Evolutionary conservation across 257 asterid species (phyloP).

Genomic region (Cruciata laevipes): DNA sequence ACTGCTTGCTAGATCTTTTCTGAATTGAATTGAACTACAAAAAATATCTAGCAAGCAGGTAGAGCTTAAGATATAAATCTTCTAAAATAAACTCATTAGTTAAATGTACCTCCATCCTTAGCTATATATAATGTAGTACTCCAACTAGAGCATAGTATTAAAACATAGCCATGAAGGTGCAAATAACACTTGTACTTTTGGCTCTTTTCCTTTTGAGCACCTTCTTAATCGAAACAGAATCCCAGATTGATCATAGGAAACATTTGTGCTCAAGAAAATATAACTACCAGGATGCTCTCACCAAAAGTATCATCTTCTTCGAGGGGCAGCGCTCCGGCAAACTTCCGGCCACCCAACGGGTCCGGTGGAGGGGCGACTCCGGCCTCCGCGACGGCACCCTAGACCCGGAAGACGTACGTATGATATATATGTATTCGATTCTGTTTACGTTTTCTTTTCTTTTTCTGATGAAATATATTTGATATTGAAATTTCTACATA

Average conservation of each 20-base stretch:
- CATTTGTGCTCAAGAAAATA: not conserved
- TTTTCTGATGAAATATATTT: too few relatives aligned
- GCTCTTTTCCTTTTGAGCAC: not conserved
- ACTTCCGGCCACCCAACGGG: not conserved
- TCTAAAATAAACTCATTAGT: too few relatives aligned
- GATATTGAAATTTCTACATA: too few relatives aligned
- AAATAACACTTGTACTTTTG: not conserved
- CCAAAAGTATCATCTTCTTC: not conserved
- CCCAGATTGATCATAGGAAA: not conserved
- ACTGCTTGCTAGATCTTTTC: too few relatives aligned
- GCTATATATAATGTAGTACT: not conserved
- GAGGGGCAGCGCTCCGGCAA: not conserved
- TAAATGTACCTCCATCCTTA: not conserved
- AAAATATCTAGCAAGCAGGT: too few relatives aligned
- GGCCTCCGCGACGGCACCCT: not conserved
- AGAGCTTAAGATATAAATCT: too few relatives aligned
- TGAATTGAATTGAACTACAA: too few relatives aligned
- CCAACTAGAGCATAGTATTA: not conserved
- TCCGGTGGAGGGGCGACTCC: conserved; percentile 1
- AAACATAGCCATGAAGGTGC: not conserved
- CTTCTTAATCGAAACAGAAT: not conserved
- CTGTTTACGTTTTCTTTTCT: too few relatives aligned
- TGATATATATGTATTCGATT: too few relatives aligned
- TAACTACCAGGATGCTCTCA: not conserved
- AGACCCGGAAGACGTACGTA: not conserved